These are phyloP conservation scores for Rhodofomes roseus DNA, from an alignment of 1,284 basidiomycete species.

Conservation along the genomic window DNA sequence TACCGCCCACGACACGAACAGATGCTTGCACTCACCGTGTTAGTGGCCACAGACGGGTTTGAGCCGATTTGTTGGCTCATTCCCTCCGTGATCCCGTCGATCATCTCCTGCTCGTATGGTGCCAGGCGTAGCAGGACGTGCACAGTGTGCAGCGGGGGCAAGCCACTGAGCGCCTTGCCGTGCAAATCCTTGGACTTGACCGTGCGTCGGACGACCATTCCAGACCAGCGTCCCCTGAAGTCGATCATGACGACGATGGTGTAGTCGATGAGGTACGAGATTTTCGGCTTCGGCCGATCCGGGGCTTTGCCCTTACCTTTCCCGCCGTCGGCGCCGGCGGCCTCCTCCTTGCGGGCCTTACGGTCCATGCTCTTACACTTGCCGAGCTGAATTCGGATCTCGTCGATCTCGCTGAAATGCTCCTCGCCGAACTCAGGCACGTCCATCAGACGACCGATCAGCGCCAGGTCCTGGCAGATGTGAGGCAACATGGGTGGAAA, in stretches of 20 bases:
- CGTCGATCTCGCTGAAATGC: neutral
- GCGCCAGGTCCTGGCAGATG: neutral
- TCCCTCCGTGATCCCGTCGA: no score
- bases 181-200: neutral
- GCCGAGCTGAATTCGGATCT: no score
- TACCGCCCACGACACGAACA: no score
- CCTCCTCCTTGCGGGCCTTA: no score
- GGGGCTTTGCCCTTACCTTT: no score
- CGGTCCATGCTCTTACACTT: no score
- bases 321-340: no score
- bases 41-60: no score
- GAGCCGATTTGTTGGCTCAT: no score
- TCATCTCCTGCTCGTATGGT: no score
- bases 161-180: slow-evolving; percentile 2
- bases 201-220: slow-evolving; percentile 4
- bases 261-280: neutral
- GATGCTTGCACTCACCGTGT: no score
- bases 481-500: neutral
- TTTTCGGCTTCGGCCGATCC: neutral
- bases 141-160: neutral
- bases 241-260: neutral
- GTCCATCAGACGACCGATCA: neutral
- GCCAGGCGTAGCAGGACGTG: neutral
- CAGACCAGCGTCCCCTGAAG: neutral
- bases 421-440: neutral